A percentile compares a stretch with the other conserved stretches of the same genome.
phyloP scores from a whole-genome alignment of 495 filamentous ascomycete species.

The Penicillium lagena region DNA sequence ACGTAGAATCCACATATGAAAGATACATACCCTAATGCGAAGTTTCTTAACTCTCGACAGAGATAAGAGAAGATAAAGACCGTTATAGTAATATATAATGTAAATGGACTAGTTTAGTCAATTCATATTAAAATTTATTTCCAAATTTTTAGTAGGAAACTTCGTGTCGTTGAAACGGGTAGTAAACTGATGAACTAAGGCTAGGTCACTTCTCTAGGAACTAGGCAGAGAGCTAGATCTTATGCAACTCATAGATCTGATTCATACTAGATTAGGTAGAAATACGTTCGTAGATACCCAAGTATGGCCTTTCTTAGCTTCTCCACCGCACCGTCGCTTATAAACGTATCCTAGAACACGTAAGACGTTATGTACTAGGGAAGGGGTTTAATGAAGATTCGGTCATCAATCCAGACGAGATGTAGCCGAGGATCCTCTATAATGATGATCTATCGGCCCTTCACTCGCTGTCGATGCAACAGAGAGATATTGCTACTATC shows the following conservation, averaged over 20 bases:
- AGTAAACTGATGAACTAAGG: background rate
- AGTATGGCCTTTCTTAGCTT: constrained; percentile 3
- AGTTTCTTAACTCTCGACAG: too few relatives aligned
- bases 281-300: constrained; percentile 7
- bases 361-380: constrained; percentile 1
- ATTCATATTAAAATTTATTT: too few relatives aligned
- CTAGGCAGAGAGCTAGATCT: background rate
- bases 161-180: too few relatives aligned
- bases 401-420: constrained; percentile 46
- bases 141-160: too few relatives aligned
- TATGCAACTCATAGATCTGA: constrained; percentile 3
- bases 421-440: constrained; percentile 47
- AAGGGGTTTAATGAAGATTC: constrained; percentile 5
- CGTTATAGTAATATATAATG: too few relatives aligned
- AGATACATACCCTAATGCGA: too few relatives aligned
- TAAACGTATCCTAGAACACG: constrained; percentile 1
- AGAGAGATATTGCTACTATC: constrained; percentile 19
- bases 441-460: constrained; percentile 36
- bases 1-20: too few relatives aligned
- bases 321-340: background rate
- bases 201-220: background rate
- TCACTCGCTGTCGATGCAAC: constrained; percentile 34
- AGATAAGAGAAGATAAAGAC: too few relatives aligned
- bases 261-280: constrained; percentile 4
- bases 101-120: too few relatives aligned